phyloP scores from a whole-genome alignment of 2,329 filamentous ascomycete species.

The Apiospora aurea region DNA sequence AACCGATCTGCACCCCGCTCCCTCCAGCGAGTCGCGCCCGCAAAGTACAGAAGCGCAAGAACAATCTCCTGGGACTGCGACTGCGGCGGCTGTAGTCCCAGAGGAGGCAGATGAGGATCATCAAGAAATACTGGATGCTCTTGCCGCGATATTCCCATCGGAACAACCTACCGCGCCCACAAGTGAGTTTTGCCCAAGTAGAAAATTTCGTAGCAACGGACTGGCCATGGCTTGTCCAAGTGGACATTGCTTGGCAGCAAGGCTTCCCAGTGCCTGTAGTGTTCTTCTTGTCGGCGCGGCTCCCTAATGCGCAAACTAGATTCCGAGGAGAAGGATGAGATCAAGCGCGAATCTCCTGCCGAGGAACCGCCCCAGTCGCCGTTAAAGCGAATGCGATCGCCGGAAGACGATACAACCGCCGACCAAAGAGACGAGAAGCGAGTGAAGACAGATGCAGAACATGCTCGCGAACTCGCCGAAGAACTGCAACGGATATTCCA shows the following conservation, averaged over 20 bases:
- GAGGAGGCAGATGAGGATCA: constrained; percentile 6
- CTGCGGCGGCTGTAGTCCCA: constrained; percentile 3
- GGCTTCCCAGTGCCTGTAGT: not conserved
- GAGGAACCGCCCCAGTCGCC: constrained; percentile 32
- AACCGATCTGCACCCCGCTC: constrained; percentile 1
- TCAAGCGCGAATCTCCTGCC: constrained; percentile 38
- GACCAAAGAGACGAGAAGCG: constrained; percentile 37
- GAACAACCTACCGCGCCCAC: not conserved
- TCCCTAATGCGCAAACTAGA: constrained; percentile 31
- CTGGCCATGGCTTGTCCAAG: not conserved
- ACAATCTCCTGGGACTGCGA: constrained; percentile 24
- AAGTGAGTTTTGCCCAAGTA: constrained; percentile 14
- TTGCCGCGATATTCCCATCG: not conserved
- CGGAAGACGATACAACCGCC: constrained; percentile 29
- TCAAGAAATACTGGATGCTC: not conserved
- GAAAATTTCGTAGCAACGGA: not conserved
- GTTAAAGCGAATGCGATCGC: constrained; percentile 37
- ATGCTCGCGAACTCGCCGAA: constrained; percentile 5
- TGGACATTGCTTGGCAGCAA: not conserved
- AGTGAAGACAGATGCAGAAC: constrained; percentile 34
- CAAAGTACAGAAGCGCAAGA: not conserved
- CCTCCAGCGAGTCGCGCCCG: not conserved
- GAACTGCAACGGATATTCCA: not conserved
- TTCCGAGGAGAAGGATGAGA: constrained; percentile 38
- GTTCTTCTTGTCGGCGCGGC: constrained; percentile 25